These are phyloP conservation scores for Pestalotiopsis sp. DNA, from an alignment of 2,329 filamentous ascomycete genomes.

Conservation along the genomic window DNA sequence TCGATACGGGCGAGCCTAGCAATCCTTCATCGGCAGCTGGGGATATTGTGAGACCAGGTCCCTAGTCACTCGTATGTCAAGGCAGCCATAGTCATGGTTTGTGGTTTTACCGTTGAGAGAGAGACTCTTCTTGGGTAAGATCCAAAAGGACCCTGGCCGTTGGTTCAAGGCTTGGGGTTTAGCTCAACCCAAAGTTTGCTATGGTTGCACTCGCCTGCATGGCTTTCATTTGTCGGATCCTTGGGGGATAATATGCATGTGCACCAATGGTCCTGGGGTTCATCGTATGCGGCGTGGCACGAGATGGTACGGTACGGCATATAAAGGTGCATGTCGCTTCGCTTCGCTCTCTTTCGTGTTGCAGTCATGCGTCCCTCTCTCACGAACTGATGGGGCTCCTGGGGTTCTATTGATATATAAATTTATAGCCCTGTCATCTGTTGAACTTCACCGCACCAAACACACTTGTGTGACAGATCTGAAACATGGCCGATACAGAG, in stretches of 20 bases:
- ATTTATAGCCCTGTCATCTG: neutral
- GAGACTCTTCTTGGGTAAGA: neutral
- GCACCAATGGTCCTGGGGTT: neutral
- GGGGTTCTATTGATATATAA: neutral
- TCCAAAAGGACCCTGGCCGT: neutral
- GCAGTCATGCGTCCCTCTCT: neutral
- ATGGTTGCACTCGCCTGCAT: slow-evolving; percentile 3
- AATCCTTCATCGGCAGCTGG: neutral
- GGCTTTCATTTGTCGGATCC: neutral
- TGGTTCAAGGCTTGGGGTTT: neutral
- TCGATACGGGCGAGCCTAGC: neutral
- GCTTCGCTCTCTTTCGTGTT: neutral
- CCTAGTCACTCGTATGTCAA: neutral
- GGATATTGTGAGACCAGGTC: neutral
- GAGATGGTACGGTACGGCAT: neutral
- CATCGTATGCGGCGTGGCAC: neutral
- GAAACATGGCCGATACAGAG: slow-evolving; percentile 3
- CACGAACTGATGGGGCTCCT: neutral
- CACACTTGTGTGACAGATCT: neutral
- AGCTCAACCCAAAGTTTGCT: neutral
- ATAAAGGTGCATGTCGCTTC: neutral
- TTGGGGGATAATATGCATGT: neutral
- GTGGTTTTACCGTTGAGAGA: neutral
- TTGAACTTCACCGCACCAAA: neutral
- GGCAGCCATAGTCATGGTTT: neutral